A percentile compares a stretch with the other conserved stretches of the same genome.
Evolutionary conservation across 768 basidiomycete genomes (phyloP).

Genomic region (Russula emetica): DNA sequence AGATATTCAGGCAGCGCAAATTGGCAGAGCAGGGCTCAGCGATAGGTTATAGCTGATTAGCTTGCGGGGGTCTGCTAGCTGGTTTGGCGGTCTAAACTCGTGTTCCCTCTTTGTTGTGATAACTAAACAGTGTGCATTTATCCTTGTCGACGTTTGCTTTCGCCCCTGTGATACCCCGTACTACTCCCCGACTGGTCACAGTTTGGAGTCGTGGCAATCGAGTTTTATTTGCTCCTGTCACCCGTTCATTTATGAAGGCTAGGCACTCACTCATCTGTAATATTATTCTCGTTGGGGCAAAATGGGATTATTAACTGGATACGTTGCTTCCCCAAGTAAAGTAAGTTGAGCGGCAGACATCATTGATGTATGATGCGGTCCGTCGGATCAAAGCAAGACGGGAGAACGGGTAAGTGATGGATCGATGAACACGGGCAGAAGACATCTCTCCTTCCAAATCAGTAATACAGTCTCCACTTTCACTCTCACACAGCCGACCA

Average conservation of each 20-base stretch:
- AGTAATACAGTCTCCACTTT: conserved; percentile 2
- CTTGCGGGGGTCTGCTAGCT: conserved; percentile 10
- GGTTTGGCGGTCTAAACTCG: not conserved
- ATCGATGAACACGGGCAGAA: not conserved
- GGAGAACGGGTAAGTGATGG: not conserved
- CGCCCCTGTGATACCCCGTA: not conserved
- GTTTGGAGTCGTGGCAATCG: not conserved
- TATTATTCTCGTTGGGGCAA: not conserved
- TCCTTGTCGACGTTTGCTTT: not conserved
- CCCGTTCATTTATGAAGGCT: not conserved
- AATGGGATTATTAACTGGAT: not conserved
- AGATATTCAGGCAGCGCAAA: conserved; percentile 66
- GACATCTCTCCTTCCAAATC: not conserved
- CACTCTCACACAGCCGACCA: not conserved
- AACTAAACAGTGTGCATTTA: not conserved
- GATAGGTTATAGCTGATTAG: conserved; percentile 59
- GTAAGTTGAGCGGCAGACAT: not conserved
- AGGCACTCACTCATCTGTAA: conserved; percentile 15
- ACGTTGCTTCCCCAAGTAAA: not conserved
- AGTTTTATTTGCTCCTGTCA: not conserved
- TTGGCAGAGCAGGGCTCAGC: conserved; percentile 57
- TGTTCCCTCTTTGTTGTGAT: not conserved
- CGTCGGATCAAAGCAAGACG: not conserved
- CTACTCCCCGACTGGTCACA: not conserved
- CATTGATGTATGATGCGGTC: conserved; percentile 17